These are phyloP conservation scores for Rhynchospora tenuis DNA, from an alignment of 176 grass and related monocot species.

Conservation along the genomic window DNA sequence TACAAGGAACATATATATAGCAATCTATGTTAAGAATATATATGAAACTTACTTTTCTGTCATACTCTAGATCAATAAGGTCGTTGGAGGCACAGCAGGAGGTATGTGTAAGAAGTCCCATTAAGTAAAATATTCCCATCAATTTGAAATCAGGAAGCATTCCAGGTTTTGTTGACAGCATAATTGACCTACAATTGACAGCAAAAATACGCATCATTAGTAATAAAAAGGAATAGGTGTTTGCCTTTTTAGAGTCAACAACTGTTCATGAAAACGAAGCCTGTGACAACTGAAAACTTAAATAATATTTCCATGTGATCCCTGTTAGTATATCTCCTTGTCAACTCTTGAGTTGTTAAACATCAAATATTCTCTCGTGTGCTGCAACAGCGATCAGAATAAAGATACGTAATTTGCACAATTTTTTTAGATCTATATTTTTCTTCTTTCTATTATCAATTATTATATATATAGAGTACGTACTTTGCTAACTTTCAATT, in stretches of 20 bases:
- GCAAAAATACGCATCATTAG: not conserved
- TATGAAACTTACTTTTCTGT: not conserved
- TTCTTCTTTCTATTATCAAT: too few species aligned
- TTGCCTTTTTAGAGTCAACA: not conserved
- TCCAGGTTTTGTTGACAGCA: slow-evolving; percentile 11
- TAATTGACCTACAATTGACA: not conserved
- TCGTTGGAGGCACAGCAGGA: not conserved
- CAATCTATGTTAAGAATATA: too few species aligned
- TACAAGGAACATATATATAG: not conserved
- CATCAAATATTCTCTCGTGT: too few species aligned
- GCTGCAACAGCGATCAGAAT: not conserved
- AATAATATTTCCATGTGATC: not conserved
- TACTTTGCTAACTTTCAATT: too few species aligned
- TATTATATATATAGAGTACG: too few species aligned
- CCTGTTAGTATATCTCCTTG: not conserved
- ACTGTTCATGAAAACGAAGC: not conserved
- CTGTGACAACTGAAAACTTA: not conserved
- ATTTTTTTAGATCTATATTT: too few species aligned
- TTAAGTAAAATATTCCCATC: not conserved
- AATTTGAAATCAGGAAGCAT: not conserved
- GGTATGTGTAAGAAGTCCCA: not conserved
- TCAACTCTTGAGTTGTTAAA: not conserved
- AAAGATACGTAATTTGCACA: too few species aligned
- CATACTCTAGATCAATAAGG: not conserved
- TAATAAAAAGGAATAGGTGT: not conserved